Conservation (phyloP, 2,329 filamentous ascomycete species). For the Epichloe coenophiala region DNA sequence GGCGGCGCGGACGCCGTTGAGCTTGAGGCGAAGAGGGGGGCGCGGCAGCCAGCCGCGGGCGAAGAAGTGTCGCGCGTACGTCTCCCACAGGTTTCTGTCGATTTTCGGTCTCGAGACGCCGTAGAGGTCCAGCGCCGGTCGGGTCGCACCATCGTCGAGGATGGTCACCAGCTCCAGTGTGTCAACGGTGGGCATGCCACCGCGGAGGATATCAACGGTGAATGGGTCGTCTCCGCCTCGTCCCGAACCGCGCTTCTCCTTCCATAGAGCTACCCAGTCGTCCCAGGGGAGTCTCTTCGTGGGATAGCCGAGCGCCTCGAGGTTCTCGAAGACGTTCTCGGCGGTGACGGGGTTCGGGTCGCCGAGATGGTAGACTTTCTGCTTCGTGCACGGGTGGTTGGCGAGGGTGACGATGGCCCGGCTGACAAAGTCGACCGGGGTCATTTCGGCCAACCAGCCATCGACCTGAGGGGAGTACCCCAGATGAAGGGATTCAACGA, state of each 20-base stretch:
- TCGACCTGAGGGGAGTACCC: slow-evolving; percentile 57
- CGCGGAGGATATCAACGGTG: slow-evolving; percentile 65
- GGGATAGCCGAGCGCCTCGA: slow-evolving; percentile 55
- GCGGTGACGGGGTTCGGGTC: slow-evolving; percentile 59
- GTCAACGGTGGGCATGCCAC: slow-evolving; percentile 66
- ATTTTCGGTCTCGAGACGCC: slow-evolving; percentile 53
- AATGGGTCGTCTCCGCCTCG: slow-evolving; percentile 59
- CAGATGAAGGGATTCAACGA: slow-evolving; percentile 64
- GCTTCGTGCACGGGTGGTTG: slow-evolving; percentile 46
- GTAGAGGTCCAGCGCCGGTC: slow-evolving; percentile 39
- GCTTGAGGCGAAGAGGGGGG: slow-evolving; percentile 43
- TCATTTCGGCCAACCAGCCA: slow-evolving; percentile 73
- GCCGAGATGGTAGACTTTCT: slow-evolving; percentile 60
- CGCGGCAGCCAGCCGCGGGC: slow-evolving; percentile 62
- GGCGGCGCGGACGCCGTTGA: slow-evolving; percentile 11
- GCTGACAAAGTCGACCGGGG: slow-evolving; percentile 69
- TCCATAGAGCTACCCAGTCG: slow-evolving; percentile 64
- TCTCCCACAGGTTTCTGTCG: slow-evolving; percentile 57
- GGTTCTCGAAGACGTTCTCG: slow-evolving; percentile 47
- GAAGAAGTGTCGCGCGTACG: slow-evolving; percentile 69
- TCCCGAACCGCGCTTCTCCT: slow-evolving; percentile 49
- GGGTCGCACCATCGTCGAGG: slow-evolving; percentile 56
- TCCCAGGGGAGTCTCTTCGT: slow-evolving; percentile 55
- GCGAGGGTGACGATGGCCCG: slow-evolving; percentile 58
- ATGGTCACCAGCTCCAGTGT: slow-evolving; percentile 59